Evolutionary conservation across 345 rosid species (phyloP).

Genomic region (Ailanthus altissimus): DNA sequence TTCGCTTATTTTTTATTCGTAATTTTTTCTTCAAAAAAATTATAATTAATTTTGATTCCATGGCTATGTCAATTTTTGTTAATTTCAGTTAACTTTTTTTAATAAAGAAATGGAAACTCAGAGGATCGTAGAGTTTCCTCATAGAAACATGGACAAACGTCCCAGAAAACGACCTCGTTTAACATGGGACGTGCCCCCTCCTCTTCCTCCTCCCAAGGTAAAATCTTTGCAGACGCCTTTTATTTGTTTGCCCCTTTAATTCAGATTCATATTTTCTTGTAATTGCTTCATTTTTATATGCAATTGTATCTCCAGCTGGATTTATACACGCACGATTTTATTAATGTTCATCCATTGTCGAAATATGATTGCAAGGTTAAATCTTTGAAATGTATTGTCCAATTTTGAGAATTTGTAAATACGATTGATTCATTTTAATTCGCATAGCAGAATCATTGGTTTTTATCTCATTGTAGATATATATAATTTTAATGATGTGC

Average conservation of each 20-base stretch:
- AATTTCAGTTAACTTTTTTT: constrained; percentile 15
- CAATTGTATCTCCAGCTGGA: background rate
- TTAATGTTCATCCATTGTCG: background rate
- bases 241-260: background rate
- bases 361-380: background rate
- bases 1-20: constrained; percentile 7
- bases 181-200: constrained; percentile 69
- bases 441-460: background rate
- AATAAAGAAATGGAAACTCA: constrained; percentile 56
- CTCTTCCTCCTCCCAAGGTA: constrained; percentile 55
- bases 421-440: background rate
- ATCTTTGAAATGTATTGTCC: background rate
- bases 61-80: background rate
- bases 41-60: background rate
- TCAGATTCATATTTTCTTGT: background rate
- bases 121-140: constrained; percentile 61
- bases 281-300: background rate
- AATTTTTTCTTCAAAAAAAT: background rate
- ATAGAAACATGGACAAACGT: constrained; percentile 60
- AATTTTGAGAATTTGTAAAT: background rate
- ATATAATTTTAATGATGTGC: background rate
- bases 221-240: background rate
- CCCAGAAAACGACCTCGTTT: constrained; percentile 74
- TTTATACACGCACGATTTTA: background rate
- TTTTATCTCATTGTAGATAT: background rate